Base-by-base conservation (phyloP, 306 rosid genomes). In the Ziziphus jujuba region DNA sequence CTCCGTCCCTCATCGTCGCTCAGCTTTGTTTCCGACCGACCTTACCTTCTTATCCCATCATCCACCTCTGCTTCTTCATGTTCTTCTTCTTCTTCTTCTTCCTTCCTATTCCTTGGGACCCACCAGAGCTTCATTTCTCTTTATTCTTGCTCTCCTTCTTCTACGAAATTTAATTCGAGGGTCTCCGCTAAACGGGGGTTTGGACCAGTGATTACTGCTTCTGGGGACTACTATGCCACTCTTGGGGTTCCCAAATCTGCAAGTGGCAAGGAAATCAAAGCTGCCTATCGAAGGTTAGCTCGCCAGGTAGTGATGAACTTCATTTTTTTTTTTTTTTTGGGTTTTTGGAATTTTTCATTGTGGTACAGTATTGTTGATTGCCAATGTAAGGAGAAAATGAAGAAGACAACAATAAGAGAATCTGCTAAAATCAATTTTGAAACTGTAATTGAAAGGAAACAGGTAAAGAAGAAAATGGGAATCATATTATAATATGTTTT, bases 201-300 rank as follows among this genome's bases (percentile, higher is more conserved):
- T 40, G 77, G 79, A 58, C 36, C 79, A 1, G 87, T 85, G 50
- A 56, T 80, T 51, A 60, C 85, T 49, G 91, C 97, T 69, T 90
- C 98, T 31, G 89, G 87, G 16, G 98, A 90, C 66, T 92, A 90
- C 69, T 92, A 92, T 65, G 12, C 89, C 49, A 86, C 97, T 88
- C 98, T 92, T 48, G 97, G 97, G 14, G 65, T 92, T 66, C 73
- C 87, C 52, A 92, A 92, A 78, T 90, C 96, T 49, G 98, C 98
- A 2, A 50, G 81, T 23, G 48, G 75, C 64, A 92, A 84, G 82
- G 97, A 92, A 78, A 92, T 92, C 71, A 92, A 92, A 75, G 82
- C 97, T 15, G 98, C 98, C 58, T 92, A 92, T 84, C 91, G 98
- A 67, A 86, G 72, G 72, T 83, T 92, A 77, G 97, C 97, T 80